Evolutionary conservation across 2,329 filamentous ascomycete species (phyloP).

Genomic region (Didymosphaeria variabile): DNA sequence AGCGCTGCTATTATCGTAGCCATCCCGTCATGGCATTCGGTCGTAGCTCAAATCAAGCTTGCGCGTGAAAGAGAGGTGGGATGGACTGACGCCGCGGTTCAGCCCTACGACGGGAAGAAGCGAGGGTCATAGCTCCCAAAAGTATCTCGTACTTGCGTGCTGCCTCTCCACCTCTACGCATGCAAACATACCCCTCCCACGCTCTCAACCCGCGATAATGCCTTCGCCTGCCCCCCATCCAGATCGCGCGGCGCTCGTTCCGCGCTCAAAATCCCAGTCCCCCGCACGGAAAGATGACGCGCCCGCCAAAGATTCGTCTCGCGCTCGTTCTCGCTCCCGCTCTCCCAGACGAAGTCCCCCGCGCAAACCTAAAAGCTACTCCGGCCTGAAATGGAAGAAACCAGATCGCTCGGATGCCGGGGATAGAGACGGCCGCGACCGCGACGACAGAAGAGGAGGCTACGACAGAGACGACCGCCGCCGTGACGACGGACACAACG

Average conservation of each 20-base stretch:
- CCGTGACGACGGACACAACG: conserved; percentile 34
- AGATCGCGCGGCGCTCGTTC: conserved; percentile 15
- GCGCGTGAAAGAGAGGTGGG: not conserved
- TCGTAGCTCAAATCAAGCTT: not conserved
- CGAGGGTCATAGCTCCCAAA: conserved; percentile 25
- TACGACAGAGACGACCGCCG: conserved; percentile 53
- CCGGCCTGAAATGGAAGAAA: conserved; percentile 68
- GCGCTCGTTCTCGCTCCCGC: conserved; percentile 38
- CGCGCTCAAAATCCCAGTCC: conserved; percentile 25
- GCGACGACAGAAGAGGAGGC: conserved; percentile 9
- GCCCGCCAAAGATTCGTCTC: not conserved
- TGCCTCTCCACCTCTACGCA: not conserved
- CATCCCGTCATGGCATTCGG: conserved; percentile 19
- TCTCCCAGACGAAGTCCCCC: conserved; percentile 34
- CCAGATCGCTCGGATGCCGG: conserved; percentile 26
- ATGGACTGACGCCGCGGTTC: conserved; percentile 24
- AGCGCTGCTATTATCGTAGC: conserved; percentile 32
- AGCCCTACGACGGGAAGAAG: conserved; percentile 28
- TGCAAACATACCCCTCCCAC: not conserved
- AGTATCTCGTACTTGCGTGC: not conserved
- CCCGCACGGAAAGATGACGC: conserved; percentile 13
- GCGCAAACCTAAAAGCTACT: conserved; percentile 51
- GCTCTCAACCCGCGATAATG: conserved; percentile 15
- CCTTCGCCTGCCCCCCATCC: conserved; percentile 26
- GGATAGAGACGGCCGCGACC: conserved; percentile 55